Base-by-base conservation (phyloP, 768 basidiomycete genomes). In the Phallus indusiatus region DNA sequence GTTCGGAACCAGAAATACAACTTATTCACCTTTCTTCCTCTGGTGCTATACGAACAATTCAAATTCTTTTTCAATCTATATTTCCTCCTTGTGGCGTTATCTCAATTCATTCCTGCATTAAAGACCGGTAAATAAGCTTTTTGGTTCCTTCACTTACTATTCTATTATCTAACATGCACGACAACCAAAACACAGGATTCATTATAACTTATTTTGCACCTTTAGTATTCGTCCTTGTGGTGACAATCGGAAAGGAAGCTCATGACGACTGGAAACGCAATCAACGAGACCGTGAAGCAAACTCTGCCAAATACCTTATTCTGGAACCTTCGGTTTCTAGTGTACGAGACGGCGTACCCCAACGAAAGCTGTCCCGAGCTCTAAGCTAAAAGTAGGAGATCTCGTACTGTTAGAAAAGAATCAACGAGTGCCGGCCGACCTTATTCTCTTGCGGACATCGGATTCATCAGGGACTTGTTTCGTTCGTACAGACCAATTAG, bases 21-120 rank as follows among this genome's bases (percentile, higher is more conserved):
- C 69, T 78, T 89, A 56, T 81, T 91, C 74, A 93, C 90, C n/a
- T 99, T 99, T 77, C 81, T 99, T 10, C 96, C 96, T 2, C 82
- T 97, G 64, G 94, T 98, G 49, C 83, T 98, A 70, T 98, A 97
- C 71, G 94, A 98, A 71, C 95, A 98, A 70, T 99, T 98, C 86
- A 98, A 97, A 73, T 97, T 95, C 78, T 99, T 99, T 77, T 98
- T 96, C 83, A 99, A 98, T 69, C 79, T 97, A 7, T 99, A 98
- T 72, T 99, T 99, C 69, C 82, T 98, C 11, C 85, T 98, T 21
- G 96, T 99, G 37, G 96, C 96, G 0, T 78, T 98, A 8, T 93
- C 90, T 9, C 96, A 98, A 71, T 96, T 99, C 68, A 75, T 99
- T 17, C 96, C 96, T 14, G 89, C 94, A 0, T 81, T 99, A 60